phyloP scores from a whole-genome alignment of 345 rosid species.

The Camelina sativa region DNA sequence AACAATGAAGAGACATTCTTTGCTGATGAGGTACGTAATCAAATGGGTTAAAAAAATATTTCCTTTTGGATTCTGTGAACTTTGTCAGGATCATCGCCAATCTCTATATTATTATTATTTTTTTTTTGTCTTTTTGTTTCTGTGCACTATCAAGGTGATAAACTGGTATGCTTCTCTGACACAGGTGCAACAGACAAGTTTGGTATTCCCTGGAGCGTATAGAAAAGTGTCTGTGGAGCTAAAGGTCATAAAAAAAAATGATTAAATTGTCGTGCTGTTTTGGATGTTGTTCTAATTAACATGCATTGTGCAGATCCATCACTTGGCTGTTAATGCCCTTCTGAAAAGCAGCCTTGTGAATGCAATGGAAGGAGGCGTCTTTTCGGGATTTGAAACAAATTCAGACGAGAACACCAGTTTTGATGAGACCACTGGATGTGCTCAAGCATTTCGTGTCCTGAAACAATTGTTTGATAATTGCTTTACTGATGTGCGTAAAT shows the following conservation, averaged over 20 bases:
- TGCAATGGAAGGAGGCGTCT: constrained; percentile 88
- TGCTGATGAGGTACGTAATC: constrained; percentile 79
- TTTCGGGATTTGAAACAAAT: constrained; percentile 63
- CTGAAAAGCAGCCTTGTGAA: constrained; percentile 91
- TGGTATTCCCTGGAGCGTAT: constrained; percentile 90
- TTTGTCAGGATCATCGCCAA: constrained; percentile 22
- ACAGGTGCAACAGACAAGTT: constrained; percentile 80
- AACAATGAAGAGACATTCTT: constrained; percentile 72
- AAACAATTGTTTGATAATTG: constrained; percentile 90
- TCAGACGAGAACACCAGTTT: constrained; percentile 54
- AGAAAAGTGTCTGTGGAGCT: constrained; percentile 90
- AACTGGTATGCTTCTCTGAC: constrained; percentile 37
- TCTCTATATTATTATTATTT: neutral
- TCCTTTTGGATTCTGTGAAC: constrained; percentile 17
- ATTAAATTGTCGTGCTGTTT: neutral
- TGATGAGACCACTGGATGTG: constrained; percentile 74
- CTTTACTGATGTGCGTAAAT: constrained; percentile 79
- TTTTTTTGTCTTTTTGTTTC: neutral
- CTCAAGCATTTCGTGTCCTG: constrained; percentile 79
- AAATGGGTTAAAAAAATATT: neutral
- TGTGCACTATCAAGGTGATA: constrained; percentile 27
- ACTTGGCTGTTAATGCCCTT: constrained; percentile 94
- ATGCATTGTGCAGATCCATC: constrained; percentile 66
- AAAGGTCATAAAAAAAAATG: constrained; percentile 53
- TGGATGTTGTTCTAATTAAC: constrained; percentile 14